Base-by-base conservation (phyloP, 106 monocot species). In the Dioscorea dumetorum region DNA sequence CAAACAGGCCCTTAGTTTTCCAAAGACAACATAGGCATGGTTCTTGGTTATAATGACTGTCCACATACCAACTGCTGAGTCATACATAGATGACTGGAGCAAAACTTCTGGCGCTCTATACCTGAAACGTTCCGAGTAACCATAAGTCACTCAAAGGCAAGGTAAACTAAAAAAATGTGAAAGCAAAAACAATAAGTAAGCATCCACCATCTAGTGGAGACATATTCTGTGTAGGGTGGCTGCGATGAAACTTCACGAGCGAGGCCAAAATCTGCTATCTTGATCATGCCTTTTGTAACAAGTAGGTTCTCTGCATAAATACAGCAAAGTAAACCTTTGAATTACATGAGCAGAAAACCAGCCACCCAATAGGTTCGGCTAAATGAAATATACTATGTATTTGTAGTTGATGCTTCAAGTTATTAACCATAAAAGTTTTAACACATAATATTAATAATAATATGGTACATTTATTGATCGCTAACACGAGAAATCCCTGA, bases 151-250 rank as follows among this genome's bases (percentile, higher is more conserved):
- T 0, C 14, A 74, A 65, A 7, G 64, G 14, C n/a, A 49, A 23
- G 49, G 11, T 3, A 41, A 60, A 2, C 11, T 18, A 53, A 72
- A 14, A 11, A 23, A 57, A 14, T 32, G 23, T 66, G 33, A 54
- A 22, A 20, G 2, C 60, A 61, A 33, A 28, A 8, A 24, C 22
- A 61, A 35, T 60, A 16, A 75, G 19, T 66, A 7, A 64, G 61
- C 14, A 41, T 84, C 67, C 23, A 91, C 95, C 95, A 95, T 49
- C 95, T 88, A 15, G 95, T 95, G 56, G 95, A 95, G 28, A 95
- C 95, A 78, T 95, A 95, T 91, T 95, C 95, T 68, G 95, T 95
- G 73, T 81, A 95, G 3, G 95, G 95, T 58, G 88, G 95, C 28
- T 82, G 70, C 18, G 95, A 91, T 68, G 64, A 78, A 69, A 82